phyloP scores from a whole-genome alignment of 2,329 filamentous ascomycete species.

The Thelonectria blattea region DNA sequence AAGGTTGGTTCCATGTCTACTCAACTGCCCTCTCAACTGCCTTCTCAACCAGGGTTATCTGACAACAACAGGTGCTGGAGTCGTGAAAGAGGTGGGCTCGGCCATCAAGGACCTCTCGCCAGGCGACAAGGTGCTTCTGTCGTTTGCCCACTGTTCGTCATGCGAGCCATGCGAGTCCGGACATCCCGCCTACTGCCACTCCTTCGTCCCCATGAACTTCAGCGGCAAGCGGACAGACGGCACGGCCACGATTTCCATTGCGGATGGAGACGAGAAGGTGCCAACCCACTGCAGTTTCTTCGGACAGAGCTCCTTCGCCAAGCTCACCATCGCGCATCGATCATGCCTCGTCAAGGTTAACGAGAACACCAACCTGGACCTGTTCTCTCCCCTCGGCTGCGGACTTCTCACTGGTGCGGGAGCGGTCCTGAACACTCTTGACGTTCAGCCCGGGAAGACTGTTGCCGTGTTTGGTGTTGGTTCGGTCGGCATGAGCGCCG shows the following conservation, averaged over 20 bases:
- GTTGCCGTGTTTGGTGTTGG: conserved; percentile 39
- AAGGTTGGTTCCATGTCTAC: neutral
- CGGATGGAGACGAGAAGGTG: neutral
- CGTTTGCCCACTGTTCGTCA: conserved; percentile 9
- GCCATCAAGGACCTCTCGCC: conserved; percentile 4
- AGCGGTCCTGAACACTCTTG: conserved; percentile 41
- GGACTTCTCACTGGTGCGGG: conserved; percentile 46
- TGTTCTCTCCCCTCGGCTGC: conserved; percentile 44
- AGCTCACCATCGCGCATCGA: conserved; percentile 38
- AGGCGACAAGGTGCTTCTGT: conserved; percentile 17
- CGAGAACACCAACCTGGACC: conserved; percentile 33
- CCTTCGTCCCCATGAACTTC: conserved; percentile 16
- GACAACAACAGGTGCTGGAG: conserved; percentile 10
- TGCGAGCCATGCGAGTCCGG: conserved; percentile 15
- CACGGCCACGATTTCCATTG: neutral
- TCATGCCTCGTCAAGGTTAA: conserved; percentile 40
- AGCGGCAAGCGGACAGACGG: conserved; percentile 6
- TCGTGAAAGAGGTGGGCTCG: conserved; percentile 12
- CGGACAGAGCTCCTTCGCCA: conserved; percentile 44
- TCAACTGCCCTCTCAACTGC: no score
- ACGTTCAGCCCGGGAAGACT: conserved; percentile 33
- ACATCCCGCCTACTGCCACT: conserved; percentile 17
- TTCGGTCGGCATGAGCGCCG: conserved; percentile 15
- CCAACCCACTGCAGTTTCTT: conserved; percentile 38
- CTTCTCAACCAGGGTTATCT: neutral